These are phyloP conservation scores for Aspergillus novoparasiticus DNA, from an alignment of 2,329 filamentous ascomycete species.

Conservation along the genomic window DNA sequence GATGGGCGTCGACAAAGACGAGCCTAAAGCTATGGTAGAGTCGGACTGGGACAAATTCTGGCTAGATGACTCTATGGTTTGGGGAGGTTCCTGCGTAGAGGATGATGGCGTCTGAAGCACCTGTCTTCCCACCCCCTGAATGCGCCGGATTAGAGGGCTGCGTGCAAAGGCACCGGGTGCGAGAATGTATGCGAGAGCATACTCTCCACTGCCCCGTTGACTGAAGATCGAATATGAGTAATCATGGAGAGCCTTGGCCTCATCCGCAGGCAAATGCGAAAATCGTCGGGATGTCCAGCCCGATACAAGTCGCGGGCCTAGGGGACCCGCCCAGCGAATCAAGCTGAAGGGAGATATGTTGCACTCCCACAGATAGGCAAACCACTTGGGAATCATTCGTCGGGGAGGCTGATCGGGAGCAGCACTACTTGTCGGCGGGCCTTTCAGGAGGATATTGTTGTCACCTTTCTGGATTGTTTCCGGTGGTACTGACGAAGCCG, in stretches of 20 bases:
- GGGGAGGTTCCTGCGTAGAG: constrained; percentile 13
- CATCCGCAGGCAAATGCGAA: constrained; percentile 77
- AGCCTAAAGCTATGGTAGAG: constrained; percentile 11
- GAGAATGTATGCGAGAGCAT: constrained; percentile 87
- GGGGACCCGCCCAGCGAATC: constrained; percentile 81
- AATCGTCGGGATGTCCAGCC: constrained; percentile 95
- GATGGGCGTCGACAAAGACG: constrained; percentile 18
- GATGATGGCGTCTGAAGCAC: constrained; percentile 36
- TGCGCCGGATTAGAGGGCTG: constrained; percentile 81
- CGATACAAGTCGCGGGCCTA: constrained; percentile 88
- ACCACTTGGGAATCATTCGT: constrained; percentile 75
- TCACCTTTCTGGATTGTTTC: constrained; percentile 37
- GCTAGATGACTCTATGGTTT: constrained; percentile 15
- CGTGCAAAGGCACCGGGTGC: constrained; percentile 92
- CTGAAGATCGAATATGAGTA: constrained; percentile 95
- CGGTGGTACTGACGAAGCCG: constrained; percentile 23
- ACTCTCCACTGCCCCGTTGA: constrained; percentile 89
- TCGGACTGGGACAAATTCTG: constrained; percentile 33
- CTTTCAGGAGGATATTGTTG: constrained; percentile 58
- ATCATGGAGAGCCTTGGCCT: constrained; percentile 83
- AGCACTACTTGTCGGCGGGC: constrained; percentile 26
- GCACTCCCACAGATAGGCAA: constrained; percentile 93
- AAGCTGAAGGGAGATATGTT: constrained; percentile 95
- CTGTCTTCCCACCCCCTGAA: constrained; percentile 84
- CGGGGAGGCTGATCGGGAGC: constrained; percentile 49